Conservation (phyloP, 768 basidiomycete genomes). For the Lactarius vividus region DNA sequence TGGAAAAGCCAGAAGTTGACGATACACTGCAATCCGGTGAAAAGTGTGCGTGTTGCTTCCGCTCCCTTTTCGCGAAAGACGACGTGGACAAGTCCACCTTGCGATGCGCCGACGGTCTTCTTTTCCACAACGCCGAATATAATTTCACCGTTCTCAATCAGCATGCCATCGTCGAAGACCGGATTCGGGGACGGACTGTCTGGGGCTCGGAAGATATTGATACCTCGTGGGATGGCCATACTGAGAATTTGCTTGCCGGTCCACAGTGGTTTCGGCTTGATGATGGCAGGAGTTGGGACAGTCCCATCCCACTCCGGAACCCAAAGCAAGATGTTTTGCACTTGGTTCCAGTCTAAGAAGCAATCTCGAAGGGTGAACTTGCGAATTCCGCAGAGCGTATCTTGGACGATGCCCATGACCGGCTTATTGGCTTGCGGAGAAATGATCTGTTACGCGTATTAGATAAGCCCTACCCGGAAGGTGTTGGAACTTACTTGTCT, state of each 20-base stretch:
- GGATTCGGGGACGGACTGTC: conserved; percentile 80
- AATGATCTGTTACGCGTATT: conserved; percentile 66
- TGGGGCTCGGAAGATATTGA: conserved; percentile 84
- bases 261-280: conserved; percentile 98
- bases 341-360: conserved; percentile 92
- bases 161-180: conserved; percentile 88
- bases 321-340: conserved; percentile 98
- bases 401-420: conserved; percentile 99
- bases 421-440: conserved; percentile 99
- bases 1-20: conserved; percentile 99
- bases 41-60: conserved; percentile 83
- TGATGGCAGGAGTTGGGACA: conserved; percentile 88
- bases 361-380: conserved; percentile 96
- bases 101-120: conserved; percentile 96
- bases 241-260: conserved; percentile 95
- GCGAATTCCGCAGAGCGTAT: conserved; percentile 95
- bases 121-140: conserved; percentile 96
- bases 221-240: conserved; percentile 89
- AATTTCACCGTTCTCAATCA: conserved; percentile 96
- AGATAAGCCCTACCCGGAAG: not conserved
- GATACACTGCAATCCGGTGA: conserved; percentile 91
- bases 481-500: conserved; percentile 61
- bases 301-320: conserved; percentile 96
- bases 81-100: conserved; percentile 93
- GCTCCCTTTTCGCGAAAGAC: conserved; percentile 98